A percentile compares a stretch with the other conserved stretches of the same genome.
Evolutionary conservation across 345 rosid genomes (phyloP).

Genomic region (Lepidium sativum): DNA sequence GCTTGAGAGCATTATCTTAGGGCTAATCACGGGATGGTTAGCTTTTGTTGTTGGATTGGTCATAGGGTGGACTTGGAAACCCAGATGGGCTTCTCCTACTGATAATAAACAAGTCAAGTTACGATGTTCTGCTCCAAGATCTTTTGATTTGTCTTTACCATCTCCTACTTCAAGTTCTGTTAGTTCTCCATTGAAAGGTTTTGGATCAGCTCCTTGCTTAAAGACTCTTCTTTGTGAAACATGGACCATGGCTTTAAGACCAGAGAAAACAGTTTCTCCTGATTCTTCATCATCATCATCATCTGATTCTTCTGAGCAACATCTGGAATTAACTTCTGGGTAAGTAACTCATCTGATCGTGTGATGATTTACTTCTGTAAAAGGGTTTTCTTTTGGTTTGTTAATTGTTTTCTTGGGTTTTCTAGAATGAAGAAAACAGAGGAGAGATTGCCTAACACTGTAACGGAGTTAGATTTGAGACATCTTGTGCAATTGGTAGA

Average conservation of each 20-base stretch:
- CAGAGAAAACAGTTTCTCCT: constrained; percentile 20
- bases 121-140: constrained; percentile 24
- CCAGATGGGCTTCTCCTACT: constrained; percentile 36
- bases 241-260: constrained; percentile 23
- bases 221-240: constrained; percentile 30
- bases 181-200: constrained; percentile 32
- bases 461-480: constrained; percentile 56
- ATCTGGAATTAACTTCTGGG: not conserved
- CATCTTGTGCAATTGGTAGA: constrained; percentile 52
- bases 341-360: constrained; percentile 3
- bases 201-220: constrained; percentile 37
- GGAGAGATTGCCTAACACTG: constrained; percentile 33
- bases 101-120: constrained; percentile 6
- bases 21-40: constrained; percentile 33
- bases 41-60: constrained; percentile 50
- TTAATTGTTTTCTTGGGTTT: constrained; percentile 5
- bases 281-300: constrained; percentile 19
- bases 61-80: constrained; percentile 68
- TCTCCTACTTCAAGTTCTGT: constrained; percentile 21
- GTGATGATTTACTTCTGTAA: not conserved
- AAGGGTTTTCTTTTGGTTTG: not conserved
- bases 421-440: constrained; percentile 28
- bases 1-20: constrained; percentile 22
- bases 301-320: constrained; percentile 12
- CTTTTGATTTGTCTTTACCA: constrained; percentile 32